Conservation (phyloP, 495 filamentous ascomycete genomes). For the Penicillium canescens region DNA sequence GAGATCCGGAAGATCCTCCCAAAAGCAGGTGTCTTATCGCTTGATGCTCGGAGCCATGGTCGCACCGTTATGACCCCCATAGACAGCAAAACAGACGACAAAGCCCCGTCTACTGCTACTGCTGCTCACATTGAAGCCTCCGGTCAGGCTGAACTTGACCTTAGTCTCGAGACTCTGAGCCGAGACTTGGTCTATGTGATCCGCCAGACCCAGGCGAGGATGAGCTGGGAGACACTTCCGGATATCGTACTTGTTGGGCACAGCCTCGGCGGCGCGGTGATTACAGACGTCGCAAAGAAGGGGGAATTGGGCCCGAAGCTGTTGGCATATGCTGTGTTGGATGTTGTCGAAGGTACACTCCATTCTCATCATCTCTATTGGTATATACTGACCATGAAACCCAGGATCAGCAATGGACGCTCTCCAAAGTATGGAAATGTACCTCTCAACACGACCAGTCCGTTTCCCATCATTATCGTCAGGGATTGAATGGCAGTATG, state of each 20-base stretch:
- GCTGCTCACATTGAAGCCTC: conserved; percentile 29
- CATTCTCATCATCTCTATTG: not conserved
- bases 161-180: conserved; percentile 68
- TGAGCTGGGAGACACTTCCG: conserved; percentile 73
- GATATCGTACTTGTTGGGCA: conserved; percentile 87
- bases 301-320: conserved; percentile 65
- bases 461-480: conserved; percentile 72
- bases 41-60: conserved; percentile 87
- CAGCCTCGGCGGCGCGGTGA: conserved; percentile 91
- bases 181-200: conserved; percentile 73
- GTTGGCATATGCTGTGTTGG: conserved; percentile 86
- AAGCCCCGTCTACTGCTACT: conserved; percentile 13
- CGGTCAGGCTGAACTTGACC: conserved; percentile 48
- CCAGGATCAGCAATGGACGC: conserved; percentile 79
- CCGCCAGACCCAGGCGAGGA: conserved; percentile 56
- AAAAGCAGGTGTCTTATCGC: conserved; percentile 75
- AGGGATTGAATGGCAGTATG: conserved; percentile 91
- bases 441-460: conserved; percentile 79
- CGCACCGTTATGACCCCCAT: conserved; percentile 53
- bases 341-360: conserved; percentile 84
- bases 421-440: conserved; percentile 90
- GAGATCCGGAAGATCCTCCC: conserved; percentile 79
- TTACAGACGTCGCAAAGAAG: conserved; percentile 75
- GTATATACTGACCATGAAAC: not conserved
- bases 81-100: conserved; percentile 5